Conservation (phyloP, 768 basidiomycete genomes). For the Kwoniella shandongensis region DNA sequence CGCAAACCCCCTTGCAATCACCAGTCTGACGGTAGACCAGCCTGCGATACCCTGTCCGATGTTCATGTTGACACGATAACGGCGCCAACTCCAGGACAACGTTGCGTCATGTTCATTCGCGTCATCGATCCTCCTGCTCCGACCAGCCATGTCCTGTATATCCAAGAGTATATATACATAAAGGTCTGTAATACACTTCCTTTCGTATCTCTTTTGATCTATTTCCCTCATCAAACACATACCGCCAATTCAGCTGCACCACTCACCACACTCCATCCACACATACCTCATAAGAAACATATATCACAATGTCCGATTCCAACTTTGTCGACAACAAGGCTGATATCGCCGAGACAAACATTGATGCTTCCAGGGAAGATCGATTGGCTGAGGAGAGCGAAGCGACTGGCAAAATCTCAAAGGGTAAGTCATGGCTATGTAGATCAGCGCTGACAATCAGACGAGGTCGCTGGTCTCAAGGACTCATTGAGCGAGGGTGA, state of each 20-base stretch:
- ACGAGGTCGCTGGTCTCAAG: slow-evolving; percentile 50
- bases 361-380: slow-evolving; percentile 41
- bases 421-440: slow-evolving; percentile 26
- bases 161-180: slow-evolving; percentile 1
- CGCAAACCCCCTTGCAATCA: too few species aligned
- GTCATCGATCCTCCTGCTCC: not conserved
- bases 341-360: slow-evolving; percentile 29
- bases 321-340: slow-evolving; percentile 24
- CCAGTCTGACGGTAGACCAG: too few species aligned
- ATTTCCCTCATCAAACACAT: too few species aligned
- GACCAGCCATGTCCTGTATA: not conserved
- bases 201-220: too few species aligned
- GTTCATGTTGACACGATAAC: too few species aligned
- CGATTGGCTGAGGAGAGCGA: slow-evolving; percentile 37
- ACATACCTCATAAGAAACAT: slow-evolving; percentile 7
- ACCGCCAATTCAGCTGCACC: too few species aligned
- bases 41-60: too few species aligned
- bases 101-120: slow-evolving; percentile 3
- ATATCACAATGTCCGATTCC: slow-evolving; percentile 39
- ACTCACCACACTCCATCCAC: not conserved
- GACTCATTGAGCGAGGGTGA: slow-evolving; percentile 48
- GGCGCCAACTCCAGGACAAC: too few species aligned
- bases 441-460: slow-evolving; percentile 20
- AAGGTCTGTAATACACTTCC: too few species aligned
- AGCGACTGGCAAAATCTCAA: slow-evolving; percentile 42